phyloP scores from a whole-genome alignment of 306 rosid genomes.

The Quercus suber region DNA sequence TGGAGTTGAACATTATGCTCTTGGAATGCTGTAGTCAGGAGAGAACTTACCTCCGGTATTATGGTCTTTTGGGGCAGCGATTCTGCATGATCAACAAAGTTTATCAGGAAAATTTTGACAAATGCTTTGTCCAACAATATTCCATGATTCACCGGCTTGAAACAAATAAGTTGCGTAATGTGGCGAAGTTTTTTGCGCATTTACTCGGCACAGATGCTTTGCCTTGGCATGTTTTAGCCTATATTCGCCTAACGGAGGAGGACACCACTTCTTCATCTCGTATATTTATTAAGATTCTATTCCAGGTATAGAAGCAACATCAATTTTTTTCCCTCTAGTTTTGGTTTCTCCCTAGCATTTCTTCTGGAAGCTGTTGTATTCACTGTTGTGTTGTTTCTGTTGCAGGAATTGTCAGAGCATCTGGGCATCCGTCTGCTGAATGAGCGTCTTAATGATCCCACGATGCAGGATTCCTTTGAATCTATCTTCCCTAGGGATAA shows the following conservation, averaged over 20 bases:
- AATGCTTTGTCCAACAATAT: constrained; percentile 89
- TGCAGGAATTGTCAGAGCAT: constrained; percentile 89
- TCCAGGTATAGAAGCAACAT: constrained; percentile 51
- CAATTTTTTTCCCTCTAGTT: background rate
- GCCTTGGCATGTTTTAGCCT: constrained; percentile 84
- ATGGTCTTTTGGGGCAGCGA: constrained; percentile 89
- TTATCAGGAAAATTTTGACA: constrained; percentile 85
- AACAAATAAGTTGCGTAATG: constrained; percentile 33
- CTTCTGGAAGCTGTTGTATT: constrained; percentile 10
- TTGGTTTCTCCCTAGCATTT: background rate
- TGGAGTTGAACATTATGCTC: constrained; percentile 78
- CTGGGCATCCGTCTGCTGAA: constrained; percentile 66
- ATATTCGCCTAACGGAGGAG: constrained; percentile 82
- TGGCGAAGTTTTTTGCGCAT: constrained; percentile 85
- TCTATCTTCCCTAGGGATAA: constrained; percentile 78
- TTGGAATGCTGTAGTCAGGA: constrained; percentile 95
- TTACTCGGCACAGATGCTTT: constrained; percentile 85
- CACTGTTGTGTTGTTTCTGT: constrained; percentile 21
- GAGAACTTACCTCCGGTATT: constrained; percentile 78
- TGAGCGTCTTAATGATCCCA: constrained; percentile 59
- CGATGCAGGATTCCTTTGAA: constrained; percentile 69
- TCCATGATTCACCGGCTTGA: constrained; percentile 28
- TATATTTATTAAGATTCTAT: constrained; percentile 82
- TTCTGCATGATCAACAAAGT: constrained; percentile 89
- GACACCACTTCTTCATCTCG: constrained; percentile 91